Base-by-base conservation (phyloP, 176 grass and related monocot species). In the Oryza glumipatula region DNA sequence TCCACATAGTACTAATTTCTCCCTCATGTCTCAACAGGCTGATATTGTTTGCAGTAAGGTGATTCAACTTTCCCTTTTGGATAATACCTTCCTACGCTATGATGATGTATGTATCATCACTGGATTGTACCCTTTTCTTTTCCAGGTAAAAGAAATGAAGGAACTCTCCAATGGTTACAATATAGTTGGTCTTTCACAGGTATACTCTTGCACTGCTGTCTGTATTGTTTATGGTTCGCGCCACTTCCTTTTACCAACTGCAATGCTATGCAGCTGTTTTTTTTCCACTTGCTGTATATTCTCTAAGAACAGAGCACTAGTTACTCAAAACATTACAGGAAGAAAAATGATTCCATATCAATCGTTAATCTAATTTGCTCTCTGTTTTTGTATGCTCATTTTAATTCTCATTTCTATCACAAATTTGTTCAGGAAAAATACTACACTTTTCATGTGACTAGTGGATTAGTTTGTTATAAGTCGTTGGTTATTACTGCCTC, bases 111-210 rank as follows among this genome's bases (percentile, higher is more conserved):
- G 8, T 65, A 61, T 76, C 67, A 0, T 24, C n/a, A 5, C 79
- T 75, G 63, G 19, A 26, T 44, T 8, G 45, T 38, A 38, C 36
- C 36, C 36, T 38, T 38, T 38, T 38, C 36, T 88, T 86, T 83
- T 58, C 45, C 86, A 98, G 95, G 93, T 98, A 32, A 95, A 93
- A 68, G 81, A 86, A 76, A 98, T 90, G 93, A 68, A 95, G 71
- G 91, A 95, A 51, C 80, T 98, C 4, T 93, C 83, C 24, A 80
- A 70, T 1, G 95, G 95, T 54, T 98, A 93, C 74, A 95, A 93
- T 74, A 92, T 95, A 14, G 85, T 98, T 83, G 95, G 93, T 75
- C 89, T 98, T 12, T 98, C 95, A 47, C 95, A 95, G 95, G 95
- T 95, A 89, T 72, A 72, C 43, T 76, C 63, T 24, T 82, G 2